Conservation (phyloP, 2,329 filamentous ascomycete species). For the Falciphora oryzae region DNA sequence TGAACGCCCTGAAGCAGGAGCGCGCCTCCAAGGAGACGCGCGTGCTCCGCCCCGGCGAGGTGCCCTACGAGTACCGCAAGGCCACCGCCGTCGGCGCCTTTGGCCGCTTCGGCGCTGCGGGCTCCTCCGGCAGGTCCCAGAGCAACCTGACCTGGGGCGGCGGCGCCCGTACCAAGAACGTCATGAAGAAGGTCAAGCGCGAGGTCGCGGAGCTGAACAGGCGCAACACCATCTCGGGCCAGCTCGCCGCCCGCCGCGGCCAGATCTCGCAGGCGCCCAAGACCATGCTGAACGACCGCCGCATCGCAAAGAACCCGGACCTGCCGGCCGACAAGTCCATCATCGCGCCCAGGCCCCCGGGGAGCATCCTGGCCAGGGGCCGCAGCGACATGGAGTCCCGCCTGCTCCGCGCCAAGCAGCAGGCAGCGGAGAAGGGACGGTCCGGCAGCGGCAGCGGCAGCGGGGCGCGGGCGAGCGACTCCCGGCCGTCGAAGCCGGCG, state of each 20-base stretch:
- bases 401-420: slow-evolving; percentile 6
- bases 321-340: slow-evolving; percentile 10
- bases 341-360: slow-evolving; percentile 13
- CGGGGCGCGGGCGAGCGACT: background rate
- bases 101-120: slow-evolving; percentile 11
- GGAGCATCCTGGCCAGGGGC: slow-evolving; percentile 6
- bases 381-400: slow-evolving; percentile 8
- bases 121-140: slow-evolving; percentile 17
- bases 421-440: background rate
- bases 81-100: slow-evolving; percentile 25
- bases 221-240: slow-evolving; percentile 39
- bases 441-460: too few species aligned
- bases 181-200: slow-evolving; percentile 50
- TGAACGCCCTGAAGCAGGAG: slow-evolving; percentile 51
- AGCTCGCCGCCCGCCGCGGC: slow-evolving; percentile 26
- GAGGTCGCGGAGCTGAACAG: slow-evolving; percentile 49
- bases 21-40: slow-evolving; percentile 40
- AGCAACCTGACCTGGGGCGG: slow-evolving; percentile 33
- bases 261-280: slow-evolving; percentile 44
- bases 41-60: slow-evolving; percentile 43
- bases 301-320: slow-evolving; percentile 30
- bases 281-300: slow-evolving; percentile 48
- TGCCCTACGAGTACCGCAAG: slow-evolving; percentile 35
- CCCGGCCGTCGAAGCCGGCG: background rate
- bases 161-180: slow-evolving; percentile 47